Evolutionary conservation across 352 stramenopile genomes (phyloP), one percentile per base, ranked within the genome.

Genomic region (Phytopythium montanum): DNA sequence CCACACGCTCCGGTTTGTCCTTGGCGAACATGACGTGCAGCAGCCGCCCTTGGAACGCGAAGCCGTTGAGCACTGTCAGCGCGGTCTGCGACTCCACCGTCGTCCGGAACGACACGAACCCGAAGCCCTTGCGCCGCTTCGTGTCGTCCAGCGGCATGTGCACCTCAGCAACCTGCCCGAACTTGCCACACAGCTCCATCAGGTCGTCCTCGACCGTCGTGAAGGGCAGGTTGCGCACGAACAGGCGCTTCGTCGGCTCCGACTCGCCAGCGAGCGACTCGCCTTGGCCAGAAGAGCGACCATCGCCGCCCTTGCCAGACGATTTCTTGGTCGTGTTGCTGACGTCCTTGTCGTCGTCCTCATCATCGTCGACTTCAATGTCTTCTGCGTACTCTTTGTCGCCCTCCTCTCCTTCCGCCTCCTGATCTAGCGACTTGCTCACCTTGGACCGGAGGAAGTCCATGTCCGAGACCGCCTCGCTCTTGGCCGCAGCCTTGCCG

Each of bases 151-250:
- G 78, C 29, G 97, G 96, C 69, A 99, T 97, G 65, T 99, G 96
- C 59, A 98, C 92, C 53, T 99, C 91, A 6, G 79, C 63, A 21
- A 99, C 72, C 44, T 70, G 72, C 26, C 96, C 96, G 66, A 92
- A 97, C 14, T 72, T 59, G 10, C 75, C 85, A 63, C 98, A 99
- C 46, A 96, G 71, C 51, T 97, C 81, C 56, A 83, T 81, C 12
- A 99, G 67, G 59, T 99, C 96, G 59, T 99, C 96, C 68, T 99
- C 96, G 13, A 96, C 97, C 2, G 88, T 87, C n/a, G 81, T 94
- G 70, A 98, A 99, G 42, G 97, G 92, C 34, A 99, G 62, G 61
- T 99, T 99, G 29, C 96, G 80, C 45, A 99, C 77, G 77, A 99
- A 99, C 42, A 99, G 73, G 36, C 97, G 87, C n/a, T 83, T 73